Conservation (phyloP, 2,329 filamentous ascomycete genomes). For the Phaeosphaeriaceae sp. region DNA sequence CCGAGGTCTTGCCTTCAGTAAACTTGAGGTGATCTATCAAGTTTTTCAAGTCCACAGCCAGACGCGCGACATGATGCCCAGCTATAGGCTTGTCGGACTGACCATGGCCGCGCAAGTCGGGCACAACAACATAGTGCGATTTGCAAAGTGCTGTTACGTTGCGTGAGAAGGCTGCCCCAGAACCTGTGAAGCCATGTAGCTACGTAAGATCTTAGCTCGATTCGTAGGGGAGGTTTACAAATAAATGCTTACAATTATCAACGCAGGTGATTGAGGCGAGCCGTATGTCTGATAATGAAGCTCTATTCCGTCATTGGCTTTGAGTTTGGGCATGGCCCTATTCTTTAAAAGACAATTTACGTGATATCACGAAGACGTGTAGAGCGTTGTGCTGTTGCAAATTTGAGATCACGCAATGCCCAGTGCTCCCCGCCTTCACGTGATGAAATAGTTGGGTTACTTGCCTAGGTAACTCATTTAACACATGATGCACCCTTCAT, state of each 20-base stretch:
- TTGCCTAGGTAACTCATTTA: too few relatives aligned
- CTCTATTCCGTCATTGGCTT: too few relatives aligned
- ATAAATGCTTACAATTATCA: background rate
- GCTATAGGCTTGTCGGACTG: constrained; percentile 28
- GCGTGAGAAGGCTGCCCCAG: constrained; percentile 25
- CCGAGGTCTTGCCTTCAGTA: constrained; percentile 8
- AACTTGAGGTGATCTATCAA: constrained; percentile 28
- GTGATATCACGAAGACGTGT: too few relatives aligned
- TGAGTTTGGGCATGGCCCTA: too few relatives aligned
- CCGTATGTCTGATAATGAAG: too few relatives aligned
- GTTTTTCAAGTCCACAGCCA: constrained; percentile 35
- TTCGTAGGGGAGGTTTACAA: background rate
- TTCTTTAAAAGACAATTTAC: too few relatives aligned
- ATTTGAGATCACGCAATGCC: too few relatives aligned
- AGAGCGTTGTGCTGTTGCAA: too few relatives aligned
- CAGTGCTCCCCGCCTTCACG: too few relatives aligned
- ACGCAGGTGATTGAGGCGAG: too few relatives aligned
- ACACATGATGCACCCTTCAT: too few relatives aligned
- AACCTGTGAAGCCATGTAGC: constrained; percentile 39
- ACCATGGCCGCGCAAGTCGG: constrained; percentile 36
- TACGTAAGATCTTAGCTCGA: background rate
- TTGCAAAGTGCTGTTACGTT: constrained; percentile 18
- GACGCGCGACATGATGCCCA: constrained; percentile 36
- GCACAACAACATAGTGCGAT: constrained; percentile 19
- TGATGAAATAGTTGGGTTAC: too few relatives aligned